Evolutionary conservation across 2,329 filamentous ascomycete species (phyloP).

Genomic region (Fusarium robinianum): DNA sequence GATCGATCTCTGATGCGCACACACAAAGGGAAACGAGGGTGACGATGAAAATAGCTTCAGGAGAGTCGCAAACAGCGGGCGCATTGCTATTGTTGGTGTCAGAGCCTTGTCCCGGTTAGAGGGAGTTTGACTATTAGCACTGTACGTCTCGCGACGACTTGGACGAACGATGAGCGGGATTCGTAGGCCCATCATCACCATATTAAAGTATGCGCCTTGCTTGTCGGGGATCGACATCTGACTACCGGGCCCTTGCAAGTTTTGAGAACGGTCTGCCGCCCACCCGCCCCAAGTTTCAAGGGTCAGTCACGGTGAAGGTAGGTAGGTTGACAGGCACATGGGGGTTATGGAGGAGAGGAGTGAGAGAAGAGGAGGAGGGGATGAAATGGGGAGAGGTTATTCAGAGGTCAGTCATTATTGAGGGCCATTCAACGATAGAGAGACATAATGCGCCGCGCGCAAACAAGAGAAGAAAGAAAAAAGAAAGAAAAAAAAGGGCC

Average conservation of each 20-base stretch:
- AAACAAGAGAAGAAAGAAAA: no score
- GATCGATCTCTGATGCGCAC: constrained; percentile 2
- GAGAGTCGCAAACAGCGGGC: no score
- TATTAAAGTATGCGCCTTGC: constrained; percentile 31
- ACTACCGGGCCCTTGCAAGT: constrained; percentile 26
- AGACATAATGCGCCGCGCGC: no score
- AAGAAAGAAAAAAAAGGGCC: no score
- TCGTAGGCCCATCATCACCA: constrained; percentile 28
- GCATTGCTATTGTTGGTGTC: constrained; percentile 20
- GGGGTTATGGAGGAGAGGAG: no score
- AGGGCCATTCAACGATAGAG: no score
- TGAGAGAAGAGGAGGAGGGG: constrained; percentile 6
- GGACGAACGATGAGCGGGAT: constrained; percentile 21
- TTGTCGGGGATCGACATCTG: constrained; percentile 29
- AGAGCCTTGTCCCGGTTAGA: constrained; percentile 12
- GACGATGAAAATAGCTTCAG: no score
- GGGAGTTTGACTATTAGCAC: no score
- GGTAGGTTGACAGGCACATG: no score
- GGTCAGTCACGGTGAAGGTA: no score
- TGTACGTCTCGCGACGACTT: constrained; percentile 25
- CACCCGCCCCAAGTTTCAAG: constrained; percentile 23
- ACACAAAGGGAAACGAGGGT: background rate
- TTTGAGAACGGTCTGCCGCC: constrained; percentile 22
- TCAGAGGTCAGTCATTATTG: no score
- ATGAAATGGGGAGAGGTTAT: no score